These are phyloP conservation scores for Candida sithepensis DNA, from an alignment of 805 yeast genomes.

Conservation along the genomic window DNA sequence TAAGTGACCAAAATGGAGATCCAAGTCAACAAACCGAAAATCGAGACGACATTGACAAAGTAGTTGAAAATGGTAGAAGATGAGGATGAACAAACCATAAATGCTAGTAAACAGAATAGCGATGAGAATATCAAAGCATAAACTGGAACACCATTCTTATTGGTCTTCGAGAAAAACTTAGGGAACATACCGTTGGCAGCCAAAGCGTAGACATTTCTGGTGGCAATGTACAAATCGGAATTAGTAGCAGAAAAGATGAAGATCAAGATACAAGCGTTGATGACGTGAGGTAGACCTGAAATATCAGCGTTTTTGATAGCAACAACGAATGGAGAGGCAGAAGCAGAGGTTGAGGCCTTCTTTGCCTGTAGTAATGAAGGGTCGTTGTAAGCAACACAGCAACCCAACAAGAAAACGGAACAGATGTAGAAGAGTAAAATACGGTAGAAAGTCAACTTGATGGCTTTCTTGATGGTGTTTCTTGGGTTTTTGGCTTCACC, in stretches of 20 bases:
- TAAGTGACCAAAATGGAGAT: constrained; percentile 65
- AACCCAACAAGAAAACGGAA: constrained; percentile 51
- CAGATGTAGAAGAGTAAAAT: constrained; percentile 50
- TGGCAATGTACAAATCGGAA: constrained; percentile 72
- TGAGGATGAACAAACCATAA: constrained; percentile 59
- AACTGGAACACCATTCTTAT: constrained; percentile 68
- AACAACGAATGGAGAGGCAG: constrained; percentile 82
- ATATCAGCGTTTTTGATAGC: constrained; percentile 70
- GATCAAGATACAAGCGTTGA: constrained; percentile 73
- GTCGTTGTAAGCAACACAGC: constrained; percentile 53
- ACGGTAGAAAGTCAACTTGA: constrained; percentile 51
- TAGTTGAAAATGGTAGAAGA: constrained; percentile 59
- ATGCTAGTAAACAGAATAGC: constrained; percentile 61
- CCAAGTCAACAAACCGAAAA: constrained; percentile 76
- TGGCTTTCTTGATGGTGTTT: constrained; percentile 48
- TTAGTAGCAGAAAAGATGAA: constrained; percentile 81
- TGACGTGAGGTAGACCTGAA: constrained; percentile 63
- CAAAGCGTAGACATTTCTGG: constrained; percentile 71
- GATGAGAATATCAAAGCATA: constrained; percentile 50
- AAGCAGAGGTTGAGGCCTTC: constrained; percentile 47
- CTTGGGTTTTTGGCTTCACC: constrained; percentile 50
- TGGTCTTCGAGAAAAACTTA: constrained; percentile 57
- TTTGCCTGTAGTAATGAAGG: constrained; percentile 42
- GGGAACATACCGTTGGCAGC: constrained; percentile 77
- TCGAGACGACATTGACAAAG: constrained; percentile 73